Base-by-base conservation (phyloP, 1,284 basidiomycete genomes). In the Rhodotorula sp. region DNA sequence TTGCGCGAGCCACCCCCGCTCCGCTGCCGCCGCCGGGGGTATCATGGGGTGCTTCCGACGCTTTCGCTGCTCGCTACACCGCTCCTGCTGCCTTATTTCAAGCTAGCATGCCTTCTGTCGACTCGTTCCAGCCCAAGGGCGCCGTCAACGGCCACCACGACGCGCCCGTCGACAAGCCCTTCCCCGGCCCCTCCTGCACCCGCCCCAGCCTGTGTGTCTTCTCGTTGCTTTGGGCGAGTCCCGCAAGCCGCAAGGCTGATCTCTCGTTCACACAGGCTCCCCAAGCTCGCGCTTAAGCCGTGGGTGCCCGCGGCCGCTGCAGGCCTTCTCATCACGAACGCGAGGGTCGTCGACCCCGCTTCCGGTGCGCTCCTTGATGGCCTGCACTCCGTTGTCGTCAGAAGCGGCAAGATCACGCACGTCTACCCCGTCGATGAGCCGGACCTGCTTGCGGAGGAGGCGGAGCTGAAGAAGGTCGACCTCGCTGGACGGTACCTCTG, bases 401-500 rank as follows among this genome's bases (percentile, higher is more conserved):
- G 79, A 39, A 71, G 80, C 12, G 83, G 84, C 13, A 65, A 79
- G 41, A 76, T 84, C 44, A 69, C 72, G 22, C 79, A 79, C 39
- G 76, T 84, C 13, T 66, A 72, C 67, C 57, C 76, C 63, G 37
- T 66, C 32, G 29, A 66, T 17, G 57, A 63, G 34, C 62, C 62
- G 27, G 74, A 62, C 48, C 58, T 63, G 10, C 55, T 67, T 15
- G 69, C 58, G 17, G 51, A 72, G 32, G 67, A 72, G 61, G 79
- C 74, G 0, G 22, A 25, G 22, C 55, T 61, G 19, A 50, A 32
- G 13, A 36, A 29, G 13, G 79, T 83, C 36, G 82, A 84, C 75
- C 74, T 83, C 27, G 71, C 78, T 27, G 84, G 84, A 0, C 79
- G 80, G 34, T 85, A 79, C 69, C 64, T 85, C 12, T 85, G 82